Conservation (phyloP, 2,329 filamentous ascomycete species). For the Penicillium sp. region DNA sequence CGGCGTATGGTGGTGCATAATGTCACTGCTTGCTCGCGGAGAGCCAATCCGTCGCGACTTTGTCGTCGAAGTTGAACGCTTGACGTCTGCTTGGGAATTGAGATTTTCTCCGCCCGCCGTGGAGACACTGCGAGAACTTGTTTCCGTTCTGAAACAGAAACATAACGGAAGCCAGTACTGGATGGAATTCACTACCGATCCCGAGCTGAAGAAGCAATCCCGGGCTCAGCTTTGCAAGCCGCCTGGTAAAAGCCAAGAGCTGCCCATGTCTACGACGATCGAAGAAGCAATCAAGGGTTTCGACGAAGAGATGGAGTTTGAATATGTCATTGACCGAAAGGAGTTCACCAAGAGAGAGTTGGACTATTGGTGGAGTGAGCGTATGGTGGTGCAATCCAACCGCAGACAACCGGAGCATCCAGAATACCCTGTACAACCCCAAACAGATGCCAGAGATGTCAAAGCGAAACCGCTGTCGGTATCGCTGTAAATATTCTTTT, state of each 20-base stretch:
- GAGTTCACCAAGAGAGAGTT: slow-evolving; percentile 4
- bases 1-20: slow-evolving; percentile 44
- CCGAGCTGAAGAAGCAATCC: not conserved
- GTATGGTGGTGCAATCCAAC: not conserved
- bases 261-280: not conserved
- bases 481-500: not conserved
- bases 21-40: slow-evolving; percentile 36
- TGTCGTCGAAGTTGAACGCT: slow-evolving; percentile 33
- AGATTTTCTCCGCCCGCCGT: not conserved
- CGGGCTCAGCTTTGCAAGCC: not conserved
- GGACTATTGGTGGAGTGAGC: slow-evolving; percentile 11
- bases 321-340: slow-evolving; percentile 11
- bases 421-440: slow-evolving; percentile 3
- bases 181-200: not conserved
- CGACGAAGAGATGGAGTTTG: slow-evolving; percentile 25
- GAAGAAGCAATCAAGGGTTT: slow-evolving; percentile 15
- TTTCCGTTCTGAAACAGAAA: not conserved
- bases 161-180: not conserved
- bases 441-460: not conserved
- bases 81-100: slow-evolving; percentile 20
- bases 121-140: not conserved
- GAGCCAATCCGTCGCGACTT: slow-evolving; percentile 34
- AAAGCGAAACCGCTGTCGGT: not conserved
- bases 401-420: slow-evolving; percentile 7
- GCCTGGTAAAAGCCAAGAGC: not conserved